A percentile compares a stretch with the other conserved stretches of the same genome.
These are phyloP conservation scores for Ulota crispa DNA, from an alignment of 225 moss, liverwort and hornwort genomes.

Conservation along the genomic window DNA sequence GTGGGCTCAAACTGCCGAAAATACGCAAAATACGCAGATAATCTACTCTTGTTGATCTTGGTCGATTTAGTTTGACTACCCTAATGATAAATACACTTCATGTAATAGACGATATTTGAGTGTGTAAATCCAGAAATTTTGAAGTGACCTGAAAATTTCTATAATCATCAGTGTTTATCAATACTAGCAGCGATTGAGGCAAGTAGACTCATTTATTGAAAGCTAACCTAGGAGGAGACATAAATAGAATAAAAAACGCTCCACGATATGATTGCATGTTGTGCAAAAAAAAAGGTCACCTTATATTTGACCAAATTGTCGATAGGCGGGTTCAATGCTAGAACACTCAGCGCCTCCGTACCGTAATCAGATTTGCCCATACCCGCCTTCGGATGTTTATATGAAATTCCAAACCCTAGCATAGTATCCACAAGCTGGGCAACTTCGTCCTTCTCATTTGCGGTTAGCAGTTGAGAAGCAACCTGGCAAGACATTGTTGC, in stretches of 20 bases:
- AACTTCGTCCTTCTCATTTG: slow-evolving; percentile 55
- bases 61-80: background rate
- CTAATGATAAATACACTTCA: background rate
- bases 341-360: slow-evolving; percentile 39
- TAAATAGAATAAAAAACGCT: background rate
- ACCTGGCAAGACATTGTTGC: slow-evolving; percentile 39
- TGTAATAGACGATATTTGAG: background rate
- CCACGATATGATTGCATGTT: background rate
- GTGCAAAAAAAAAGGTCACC: slow-evolving; percentile 25
- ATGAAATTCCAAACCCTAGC: slow-evolving; percentile 58
- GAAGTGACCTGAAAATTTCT: background rate
- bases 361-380: slow-evolving; percentile 30
- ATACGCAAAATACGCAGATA: background rate
- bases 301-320: slow-evolving; percentile 50
- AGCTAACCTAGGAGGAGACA: background rate
- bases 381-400: slow-evolving; percentile 48
- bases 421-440: slow-evolving; percentile 60
- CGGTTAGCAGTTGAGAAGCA: slow-evolving; percentile 50
- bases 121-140: background rate
- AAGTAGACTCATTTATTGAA: background rate
- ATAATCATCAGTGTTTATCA: background rate
- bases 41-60: background rate
- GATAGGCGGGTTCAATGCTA: slow-evolving; percentile 51
- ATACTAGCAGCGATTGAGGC: background rate
- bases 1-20: background rate